These are phyloP conservation scores for Metschnikowia matae DNA, from an alignment of 805 yeast genomes.

Conservation along the genomic window DNA sequence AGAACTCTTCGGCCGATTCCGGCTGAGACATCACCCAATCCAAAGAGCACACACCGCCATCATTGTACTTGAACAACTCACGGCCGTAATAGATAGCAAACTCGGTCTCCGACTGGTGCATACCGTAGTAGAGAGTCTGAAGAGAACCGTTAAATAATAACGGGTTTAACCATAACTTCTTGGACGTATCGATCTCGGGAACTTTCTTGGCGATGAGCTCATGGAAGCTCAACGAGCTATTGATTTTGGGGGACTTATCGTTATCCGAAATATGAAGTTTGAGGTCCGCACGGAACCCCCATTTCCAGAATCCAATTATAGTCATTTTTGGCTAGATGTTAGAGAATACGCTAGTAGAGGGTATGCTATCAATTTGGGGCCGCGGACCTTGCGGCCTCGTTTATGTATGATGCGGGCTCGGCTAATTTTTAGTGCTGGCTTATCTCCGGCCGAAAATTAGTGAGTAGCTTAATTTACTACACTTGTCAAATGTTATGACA, in stretches of 20 bases:
- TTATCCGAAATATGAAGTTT: constrained; percentile 22
- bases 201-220: constrained; percentile 14
- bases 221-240: constrained; percentile 6
- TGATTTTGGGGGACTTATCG: constrained; percentile 15
- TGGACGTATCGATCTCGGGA: constrained; percentile 21
- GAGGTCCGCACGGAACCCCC: constrained; percentile 39
- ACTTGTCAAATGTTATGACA: neutral
- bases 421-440: neutral
- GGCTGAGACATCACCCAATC: constrained; percentile 59
- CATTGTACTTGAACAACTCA: constrained; percentile 52
- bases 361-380: neutral
- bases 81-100: constrained; percentile 72
- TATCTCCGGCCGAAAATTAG: neutral
- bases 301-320: constrained; percentile 19
- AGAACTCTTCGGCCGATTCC: constrained; percentile 25
- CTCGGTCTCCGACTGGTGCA: constrained; percentile 45
- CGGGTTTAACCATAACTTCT: constrained; percentile 56
- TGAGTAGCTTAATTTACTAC: neutral
- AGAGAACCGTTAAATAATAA: constrained; percentile 64
- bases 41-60: constrained; percentile 69
- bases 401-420: neutral
- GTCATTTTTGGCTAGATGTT: neutral
- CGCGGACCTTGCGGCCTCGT: neutral
- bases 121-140: constrained; percentile 70
- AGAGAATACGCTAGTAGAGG: neutral